These are phyloP conservation scores for Aspergillus arachidicola DNA, from an alignment of 2,329 filamentous ascomycete genomes.

Conservation along the genomic window DNA sequence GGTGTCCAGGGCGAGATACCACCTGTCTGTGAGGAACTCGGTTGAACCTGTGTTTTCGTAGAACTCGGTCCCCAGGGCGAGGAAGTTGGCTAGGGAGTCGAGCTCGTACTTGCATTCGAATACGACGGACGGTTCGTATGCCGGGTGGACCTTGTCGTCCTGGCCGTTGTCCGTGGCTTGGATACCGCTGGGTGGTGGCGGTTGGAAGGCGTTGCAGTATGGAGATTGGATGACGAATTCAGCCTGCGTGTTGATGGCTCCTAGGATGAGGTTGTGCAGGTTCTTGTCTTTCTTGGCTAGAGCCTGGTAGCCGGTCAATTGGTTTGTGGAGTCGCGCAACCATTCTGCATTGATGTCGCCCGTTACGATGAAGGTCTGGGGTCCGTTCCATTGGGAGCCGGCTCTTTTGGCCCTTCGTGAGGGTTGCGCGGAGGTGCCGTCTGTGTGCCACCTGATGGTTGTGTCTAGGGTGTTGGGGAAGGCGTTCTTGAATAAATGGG, in stretches of 20 bases:
- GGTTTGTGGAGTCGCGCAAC: constrained; percentile 91
- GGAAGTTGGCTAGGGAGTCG: constrained; percentile 90
- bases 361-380: constrained; percentile 91
- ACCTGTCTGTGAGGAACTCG: constrained; percentile 76
- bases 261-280: constrained; percentile 79
- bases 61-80: constrained; percentile 84
- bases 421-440: constrained; percentile 50
- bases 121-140: constrained; percentile 79
- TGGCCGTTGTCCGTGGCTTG: constrained; percentile 75
- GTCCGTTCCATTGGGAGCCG: constrained; percentile 73
- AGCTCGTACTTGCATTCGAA: constrained; percentile 99
- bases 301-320: constrained; percentile 84
- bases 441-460: constrained; percentile 83
- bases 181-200: constrained; percentile 80
- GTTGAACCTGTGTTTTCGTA: constrained; percentile 75
- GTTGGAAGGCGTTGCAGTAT: constrained; percentile 98
- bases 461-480: constrained; percentile 92
- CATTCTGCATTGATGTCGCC: constrained; percentile 93
- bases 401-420: constrained; percentile 46
- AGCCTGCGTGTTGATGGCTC: constrained; percentile 93
- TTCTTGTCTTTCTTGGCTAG: constrained; percentile 78
- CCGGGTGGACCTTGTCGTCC: constrained; percentile 80
- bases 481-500: constrained; percentile 90
- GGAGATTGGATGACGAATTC: constrained; percentile 94
- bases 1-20: constrained; percentile 75